Evolutionary conservation across 1,284 basidiomycete species (phyloP).

Genomic region (Ustilago crameri): DNA sequence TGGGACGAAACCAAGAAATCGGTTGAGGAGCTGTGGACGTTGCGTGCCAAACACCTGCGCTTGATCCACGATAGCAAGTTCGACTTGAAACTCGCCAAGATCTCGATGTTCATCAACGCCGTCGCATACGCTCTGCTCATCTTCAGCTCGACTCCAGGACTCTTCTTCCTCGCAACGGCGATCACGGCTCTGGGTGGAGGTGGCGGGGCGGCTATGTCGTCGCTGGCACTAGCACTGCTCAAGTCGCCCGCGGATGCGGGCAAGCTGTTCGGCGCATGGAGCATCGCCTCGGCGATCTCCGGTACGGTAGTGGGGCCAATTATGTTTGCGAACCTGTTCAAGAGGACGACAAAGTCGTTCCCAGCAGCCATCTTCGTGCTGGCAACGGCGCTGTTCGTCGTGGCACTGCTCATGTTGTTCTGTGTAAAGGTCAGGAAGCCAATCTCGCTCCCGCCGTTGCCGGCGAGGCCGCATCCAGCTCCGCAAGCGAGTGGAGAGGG

Average conservation of each 20-base stretch:
- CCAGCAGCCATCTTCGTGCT: constrained; percentile 56
- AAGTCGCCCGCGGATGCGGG: constrained; percentile 59
- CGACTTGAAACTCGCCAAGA: constrained; percentile 54
- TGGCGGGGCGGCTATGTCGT: constrained; percentile 62
- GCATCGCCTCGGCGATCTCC: constrained; percentile 57
- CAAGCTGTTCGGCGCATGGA: constrained; percentile 66
- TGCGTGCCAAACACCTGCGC: constrained; percentile 61
- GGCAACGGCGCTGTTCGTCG: constrained; percentile 37
- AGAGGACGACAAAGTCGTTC: constrained; percentile 42
- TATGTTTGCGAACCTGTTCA: constrained; percentile 58
- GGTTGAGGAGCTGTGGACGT: constrained; percentile 62
- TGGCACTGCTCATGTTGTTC: constrained; percentile 31
- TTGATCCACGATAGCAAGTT: constrained; percentile 66
- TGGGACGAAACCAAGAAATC: constrained; percentile 40
- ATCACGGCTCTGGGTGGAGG: constrained; percentile 56
- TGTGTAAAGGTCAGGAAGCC: constrained; percentile 55
- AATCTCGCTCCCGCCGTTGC: constrained; percentile 49
- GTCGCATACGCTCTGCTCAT: constrained; percentile 36
- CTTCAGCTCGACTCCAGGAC: constrained; percentile 31
- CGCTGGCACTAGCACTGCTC: constrained; percentile 62
- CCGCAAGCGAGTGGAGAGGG: background rate
- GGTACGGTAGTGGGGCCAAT: constrained; percentile 61
- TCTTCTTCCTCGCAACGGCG: constrained; percentile 45
- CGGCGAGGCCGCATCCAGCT: constrained; percentile 41
- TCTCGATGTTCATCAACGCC: constrained; percentile 39